Evolutionary conservation across 2,329 filamentous ascomycete species (phyloP), one percentile per base, ranked within the genome.

Genomic region (Ophiostoma sp.): DNA sequence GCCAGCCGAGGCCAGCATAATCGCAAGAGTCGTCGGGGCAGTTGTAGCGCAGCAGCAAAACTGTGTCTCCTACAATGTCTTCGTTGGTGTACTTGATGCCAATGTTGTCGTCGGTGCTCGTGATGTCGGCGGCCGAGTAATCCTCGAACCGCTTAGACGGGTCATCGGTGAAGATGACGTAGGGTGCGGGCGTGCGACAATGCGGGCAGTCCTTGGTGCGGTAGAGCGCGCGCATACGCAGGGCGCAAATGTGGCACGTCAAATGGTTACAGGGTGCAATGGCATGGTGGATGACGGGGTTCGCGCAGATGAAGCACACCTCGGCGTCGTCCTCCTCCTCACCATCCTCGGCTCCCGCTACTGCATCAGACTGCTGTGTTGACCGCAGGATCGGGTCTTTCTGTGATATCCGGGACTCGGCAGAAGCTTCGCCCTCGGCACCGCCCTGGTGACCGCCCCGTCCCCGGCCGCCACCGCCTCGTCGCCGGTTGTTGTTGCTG

Each of bases 191-290:
- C 2, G 89, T 90, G 1, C 95, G 85, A 77, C 95, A 99, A 78
- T 98, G 93, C n/a, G 93, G 91, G 79, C 95, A 99, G 72, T 93
- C 91, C 78, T 96, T 96, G 70, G 89, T 96, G 82, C 97, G 98
- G 80, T 98, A 99, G 62, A 99, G 81, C 0, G 94, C 95, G 74
- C 95, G 87, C 86, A 98, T 87, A 70, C 95, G 87, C 73, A 99
- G 81, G 9, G 93, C 89, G 78, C 95, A 99, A 72, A 98, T 97
- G 79, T 99, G 95, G 77, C 95, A 99, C 65, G 94, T 97, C 69
- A 91, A 86, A 79, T 99, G 95, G 78, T 97, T 98, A 80, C 95
- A 99, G 27, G 95, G 94, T 44, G 93, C 88, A 72, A 99, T 87
- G 9, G 93, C 90, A 74, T 92, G 88, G 80, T 98, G 93, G 65